These are phyloP conservation scores for Abrus pulchellus DNA, from an alignment of 306 rosid genomes.

Conservation along the genomic window DNA sequence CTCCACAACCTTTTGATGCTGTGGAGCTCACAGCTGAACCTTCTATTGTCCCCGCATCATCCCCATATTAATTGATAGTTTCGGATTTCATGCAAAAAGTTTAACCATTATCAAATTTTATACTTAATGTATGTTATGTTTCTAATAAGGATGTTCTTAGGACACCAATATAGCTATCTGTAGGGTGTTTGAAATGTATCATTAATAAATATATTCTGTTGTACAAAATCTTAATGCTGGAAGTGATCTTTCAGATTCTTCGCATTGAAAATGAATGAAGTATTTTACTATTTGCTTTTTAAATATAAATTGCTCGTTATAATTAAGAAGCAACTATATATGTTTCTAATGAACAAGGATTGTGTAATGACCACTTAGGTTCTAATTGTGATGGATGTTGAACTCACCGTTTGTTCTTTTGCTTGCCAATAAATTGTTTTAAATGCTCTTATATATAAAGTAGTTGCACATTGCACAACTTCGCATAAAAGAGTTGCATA, in stretches of 20 bases:
- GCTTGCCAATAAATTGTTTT: no score
- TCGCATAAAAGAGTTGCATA: no score
- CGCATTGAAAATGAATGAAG: background rate
- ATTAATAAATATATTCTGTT: background rate
- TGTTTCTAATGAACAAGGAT: no score
- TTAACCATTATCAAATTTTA: background rate
- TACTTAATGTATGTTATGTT: background rate
- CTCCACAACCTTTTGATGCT: slow-evolving; percentile 24
- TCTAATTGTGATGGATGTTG: no score
- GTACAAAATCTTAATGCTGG: background rate
- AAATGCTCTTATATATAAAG: no score
- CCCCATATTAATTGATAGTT: background rate
- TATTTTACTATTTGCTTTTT: no score
- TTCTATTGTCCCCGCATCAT: slow-evolving; percentile 31
- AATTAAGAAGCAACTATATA: no score
- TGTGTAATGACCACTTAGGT: no score
- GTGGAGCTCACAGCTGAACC: background rate
- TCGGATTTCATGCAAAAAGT: background rate
- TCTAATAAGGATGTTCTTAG: background rate
- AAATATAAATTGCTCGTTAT: no score
- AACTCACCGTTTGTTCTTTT: no score
- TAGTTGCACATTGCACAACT: no score
- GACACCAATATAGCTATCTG: background rate
- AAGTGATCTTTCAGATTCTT: background rate
- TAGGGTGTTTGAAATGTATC: background rate